A percentile compares a stretch with the other conserved stretches of the same genome.
Evolutionary conservation across 345 rosid genomes (phyloP).

Genomic region (Sisymbrium irio): DNA sequence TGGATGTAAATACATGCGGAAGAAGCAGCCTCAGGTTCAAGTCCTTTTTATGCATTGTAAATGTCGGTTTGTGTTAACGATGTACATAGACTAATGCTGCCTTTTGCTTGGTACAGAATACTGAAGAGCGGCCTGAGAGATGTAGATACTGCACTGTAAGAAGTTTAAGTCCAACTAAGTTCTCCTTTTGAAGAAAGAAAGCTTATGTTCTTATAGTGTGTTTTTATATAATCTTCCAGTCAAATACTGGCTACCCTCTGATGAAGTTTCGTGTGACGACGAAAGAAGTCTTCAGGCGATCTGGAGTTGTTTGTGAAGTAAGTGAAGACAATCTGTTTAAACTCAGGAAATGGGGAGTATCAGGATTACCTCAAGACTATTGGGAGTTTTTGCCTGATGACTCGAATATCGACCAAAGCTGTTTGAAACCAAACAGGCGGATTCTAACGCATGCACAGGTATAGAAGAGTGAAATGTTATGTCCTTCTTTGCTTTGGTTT

Average conservation of each 20-base stretch:
- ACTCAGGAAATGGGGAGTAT: constrained; percentile 31
- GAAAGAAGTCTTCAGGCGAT: constrained; percentile 52
- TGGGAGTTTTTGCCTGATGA: constrained; percentile 74
- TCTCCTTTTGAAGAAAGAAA: neutral
- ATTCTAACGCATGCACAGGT: constrained; percentile 85
- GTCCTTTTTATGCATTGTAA: neutral
- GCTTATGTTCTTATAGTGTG: neutral
- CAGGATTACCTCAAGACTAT: constrained; percentile 57
- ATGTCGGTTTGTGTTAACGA: neutral
- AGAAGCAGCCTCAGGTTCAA: constrained; percentile 41
- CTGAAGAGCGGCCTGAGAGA: constrained; percentile 39
- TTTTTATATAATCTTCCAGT: neutral
- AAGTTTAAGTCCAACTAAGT: neutral
- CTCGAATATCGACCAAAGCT: constrained; percentile 51
- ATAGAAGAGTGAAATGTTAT: neutral
- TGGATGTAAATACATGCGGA: constrained; percentile 70
- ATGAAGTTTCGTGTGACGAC: constrained; percentile 73
- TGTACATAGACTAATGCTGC: neutral
- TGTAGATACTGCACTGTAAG: constrained; percentile 88
- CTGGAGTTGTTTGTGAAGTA: constrained; percentile 63
- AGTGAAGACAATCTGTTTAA: constrained; percentile 42
- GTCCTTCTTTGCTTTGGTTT: neutral
- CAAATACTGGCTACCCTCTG: constrained; percentile 59
- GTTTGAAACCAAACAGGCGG: constrained; percentile 46
- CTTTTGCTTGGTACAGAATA: constrained; percentile 43